Conservation (phyloP, 2,329 filamentous ascomycete species). For the Cladophialophora bantiana region DNA sequence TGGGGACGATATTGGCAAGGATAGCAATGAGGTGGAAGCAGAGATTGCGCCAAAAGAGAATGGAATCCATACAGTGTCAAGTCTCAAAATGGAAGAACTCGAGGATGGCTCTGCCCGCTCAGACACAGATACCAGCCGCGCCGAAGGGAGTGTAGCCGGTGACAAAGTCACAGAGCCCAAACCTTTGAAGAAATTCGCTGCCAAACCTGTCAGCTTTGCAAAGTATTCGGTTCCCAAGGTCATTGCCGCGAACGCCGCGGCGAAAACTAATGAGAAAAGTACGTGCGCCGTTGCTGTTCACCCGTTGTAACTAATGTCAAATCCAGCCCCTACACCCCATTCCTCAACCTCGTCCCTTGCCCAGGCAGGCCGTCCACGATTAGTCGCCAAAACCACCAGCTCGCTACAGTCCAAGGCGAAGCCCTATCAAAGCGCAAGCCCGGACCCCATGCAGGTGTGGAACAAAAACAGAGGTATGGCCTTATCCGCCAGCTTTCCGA, state of each 20-base stretch:
- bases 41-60: constrained; percentile 47
- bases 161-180: constrained; percentile 52
- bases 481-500: background rate
- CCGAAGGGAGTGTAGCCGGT: constrained; percentile 54
- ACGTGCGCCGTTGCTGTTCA: constrained; percentile 35
- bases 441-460: constrained; percentile 73
- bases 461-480: constrained; percentile 69
- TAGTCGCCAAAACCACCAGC: constrained; percentile 68
- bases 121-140: constrained; percentile 67
- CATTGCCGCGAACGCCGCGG: constrained; percentile 58
- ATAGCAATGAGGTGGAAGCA: constrained; percentile 55
- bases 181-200: constrained; percentile 67
- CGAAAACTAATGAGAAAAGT: constrained; percentile 64
- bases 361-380: constrained; percentile 62
- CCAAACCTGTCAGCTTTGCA: constrained; percentile 71
- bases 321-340: constrained; percentile 49
- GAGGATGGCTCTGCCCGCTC: constrained; percentile 62
- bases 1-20: constrained; percentile 30
- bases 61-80: constrained; percentile 45
- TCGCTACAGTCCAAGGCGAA: constrained; percentile 60
- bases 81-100: constrained; percentile 38
- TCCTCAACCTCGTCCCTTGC: constrained; percentile 49
- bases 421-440: constrained; percentile 57
- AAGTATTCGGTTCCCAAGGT: constrained; percentile 71
- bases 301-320: constrained; percentile 34